Evolutionary conservation across 306 rosid species (phyloP).

Genomic region (Prunus mira): DNA sequence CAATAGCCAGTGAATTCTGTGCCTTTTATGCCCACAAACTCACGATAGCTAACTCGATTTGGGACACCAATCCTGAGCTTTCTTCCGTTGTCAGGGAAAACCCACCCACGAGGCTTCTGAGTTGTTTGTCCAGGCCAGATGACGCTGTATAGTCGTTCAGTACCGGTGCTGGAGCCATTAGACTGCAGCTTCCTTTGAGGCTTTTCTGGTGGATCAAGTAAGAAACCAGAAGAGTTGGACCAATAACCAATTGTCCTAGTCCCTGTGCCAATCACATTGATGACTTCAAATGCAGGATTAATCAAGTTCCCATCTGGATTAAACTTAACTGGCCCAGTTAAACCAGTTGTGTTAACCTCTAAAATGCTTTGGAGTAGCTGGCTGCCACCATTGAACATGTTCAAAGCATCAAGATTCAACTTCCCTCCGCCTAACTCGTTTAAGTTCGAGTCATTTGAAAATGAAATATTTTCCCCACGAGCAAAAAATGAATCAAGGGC

Average conservation of each 20-base stretch:
- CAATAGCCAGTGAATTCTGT: constrained; percentile 25
- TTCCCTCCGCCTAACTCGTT: background rate
- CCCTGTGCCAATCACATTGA: constrained; percentile 33
- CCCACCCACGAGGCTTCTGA: constrained; percentile 33
- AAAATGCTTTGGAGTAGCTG: constrained; percentile 14
- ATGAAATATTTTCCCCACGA: constrained; percentile 7
- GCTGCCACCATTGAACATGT: constrained; percentile 18
- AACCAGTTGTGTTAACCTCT: constrained; percentile 15
- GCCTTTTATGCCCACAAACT: constrained; percentile 23
- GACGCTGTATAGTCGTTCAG: constrained; percentile 20
- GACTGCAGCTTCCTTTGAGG: background rate
- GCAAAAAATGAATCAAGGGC: constrained; percentile 19
- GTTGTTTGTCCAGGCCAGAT: constrained; percentile 34
- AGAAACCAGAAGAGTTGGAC: constrained; percentile 25
- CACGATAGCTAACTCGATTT: constrained; percentile 7
- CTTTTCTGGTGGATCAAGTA: constrained; percentile 8
- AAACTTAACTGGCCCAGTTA: constrained; percentile 21
- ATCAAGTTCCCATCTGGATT: constrained; percentile 13
- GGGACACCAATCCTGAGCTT: constrained; percentile 28
- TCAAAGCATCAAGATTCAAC: constrained; percentile 26
- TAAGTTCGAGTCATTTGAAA: constrained; percentile 19
- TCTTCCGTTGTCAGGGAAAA: constrained; percentile 23
- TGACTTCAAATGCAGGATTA: constrained; percentile 26
- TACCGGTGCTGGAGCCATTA: background rate
- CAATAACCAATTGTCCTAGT: constrained; percentile 23